These are phyloP conservation scores for Ehretia macrophylla DNA, from an alignment of 257 asterid genomes.

Conservation along the genomic window DNA sequence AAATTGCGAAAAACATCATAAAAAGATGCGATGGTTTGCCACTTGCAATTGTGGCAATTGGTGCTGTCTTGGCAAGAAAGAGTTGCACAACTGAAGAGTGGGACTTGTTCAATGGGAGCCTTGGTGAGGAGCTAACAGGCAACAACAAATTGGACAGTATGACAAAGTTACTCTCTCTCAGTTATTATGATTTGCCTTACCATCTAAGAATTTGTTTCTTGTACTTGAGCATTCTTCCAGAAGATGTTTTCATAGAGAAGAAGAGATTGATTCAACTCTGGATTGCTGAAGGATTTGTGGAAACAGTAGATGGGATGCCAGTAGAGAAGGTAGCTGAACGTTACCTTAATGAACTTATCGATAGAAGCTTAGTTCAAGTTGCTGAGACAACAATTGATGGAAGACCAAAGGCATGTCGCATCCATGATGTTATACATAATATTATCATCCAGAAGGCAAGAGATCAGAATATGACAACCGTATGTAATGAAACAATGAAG, in stretches of 20 bases:
- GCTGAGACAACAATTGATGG: not conserved
- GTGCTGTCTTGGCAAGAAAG: conserved; percentile 23
- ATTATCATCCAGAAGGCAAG: not conserved
- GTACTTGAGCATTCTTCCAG: conserved; percentile 19
- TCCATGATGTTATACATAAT: not conserved
- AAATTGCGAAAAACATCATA: conserved; percentile 4
- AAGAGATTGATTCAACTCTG: not conserved
- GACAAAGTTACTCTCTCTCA: conserved; percentile 4
- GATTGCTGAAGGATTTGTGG: conserved; percentile 8
- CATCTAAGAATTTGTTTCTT: conserved; percentile 3
- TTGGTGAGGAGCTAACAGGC: conserved; percentile 3
- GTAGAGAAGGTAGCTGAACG: not conserved
- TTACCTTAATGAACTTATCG: not conserved
- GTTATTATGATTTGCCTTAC: conserved; percentile 12
- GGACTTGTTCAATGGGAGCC: conserved; percentile 1
- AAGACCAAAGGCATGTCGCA: not conserved
- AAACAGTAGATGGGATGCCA: not conserved
- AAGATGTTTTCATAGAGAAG: not conserved
- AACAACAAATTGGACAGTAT: not conserved
- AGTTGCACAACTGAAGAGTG: not conserved
- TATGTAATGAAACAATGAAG: not conserved
- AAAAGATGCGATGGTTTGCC: conserved; percentile 31
- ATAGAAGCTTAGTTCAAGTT: conserved; percentile 12
- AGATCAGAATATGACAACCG: not conserved
- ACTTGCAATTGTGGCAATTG: conserved; percentile 23